Base-by-base conservation (phyloP, 495 filamentous ascomycete genomes). In the Cryomyces antarcticus region DNA sequence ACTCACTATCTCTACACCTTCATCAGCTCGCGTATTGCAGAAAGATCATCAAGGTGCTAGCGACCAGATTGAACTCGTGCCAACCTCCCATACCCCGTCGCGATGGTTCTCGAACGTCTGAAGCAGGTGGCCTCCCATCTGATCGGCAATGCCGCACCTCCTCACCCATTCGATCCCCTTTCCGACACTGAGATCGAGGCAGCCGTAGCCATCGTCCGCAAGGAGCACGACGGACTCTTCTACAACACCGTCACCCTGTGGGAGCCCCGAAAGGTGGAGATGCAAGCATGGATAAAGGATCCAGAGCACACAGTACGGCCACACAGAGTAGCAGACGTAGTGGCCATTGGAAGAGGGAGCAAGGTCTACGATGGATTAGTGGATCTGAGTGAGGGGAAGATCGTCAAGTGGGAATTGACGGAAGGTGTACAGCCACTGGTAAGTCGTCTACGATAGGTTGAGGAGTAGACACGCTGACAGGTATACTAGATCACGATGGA, bases 241-340 rank as follows among this genome's bases (percentile, higher is more conserved):
- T 94, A 86, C 72, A 93, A 95, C 65, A 82, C 85, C 4, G 76
- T 94, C 42, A 78, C 82, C n/a, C 62, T 93, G 7, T 81, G 72
- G 39, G 88, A 94, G 65, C 87, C 87, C 11, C 75, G 75, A 49
- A 94, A 94, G 68, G 74, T 68, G 29, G 76, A 87, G 53, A 92
- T 94, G 83, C 65, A 77, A 52, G 72, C 71, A 41, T 96, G 86
- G 84, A 56, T 93, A 2, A 72, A 65, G 31, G 65, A 76, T 42
- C 71, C 80, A 9, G 60, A 72, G 38, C 67, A 62, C 9, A 62
- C 63, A 0, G 69, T 75, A 7, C 70, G 79, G 6, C 87, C 87
- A 27, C 57, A 66, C 24, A 70, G 87, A 49, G 62, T 80, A 12
- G 87, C 86, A 2, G 87, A 95, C 58, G 68, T 93, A 0, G 83